These are phyloP conservation scores for Halteria grandinella DNA, from an alignment of 73 alveolate species.

Conservation along the genomic window DNA sequence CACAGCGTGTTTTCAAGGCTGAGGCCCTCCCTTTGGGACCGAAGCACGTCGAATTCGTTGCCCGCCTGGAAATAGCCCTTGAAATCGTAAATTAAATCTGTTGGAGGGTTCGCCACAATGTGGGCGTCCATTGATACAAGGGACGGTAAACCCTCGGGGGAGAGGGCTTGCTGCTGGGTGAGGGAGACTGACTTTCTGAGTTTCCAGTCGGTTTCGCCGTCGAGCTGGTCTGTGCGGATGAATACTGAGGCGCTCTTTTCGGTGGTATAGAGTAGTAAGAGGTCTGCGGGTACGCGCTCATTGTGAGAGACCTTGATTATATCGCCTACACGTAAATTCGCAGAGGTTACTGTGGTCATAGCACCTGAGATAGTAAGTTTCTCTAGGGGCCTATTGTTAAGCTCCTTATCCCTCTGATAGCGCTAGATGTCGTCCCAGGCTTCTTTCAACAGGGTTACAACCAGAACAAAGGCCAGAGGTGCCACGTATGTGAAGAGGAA, in stretches of 20 bases:
- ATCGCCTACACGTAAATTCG: slow-evolving; percentile 80
- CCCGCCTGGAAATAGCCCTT: slow-evolving; percentile 70
- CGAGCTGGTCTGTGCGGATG: slow-evolving; percentile 88
- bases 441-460: slow-evolving; percentile 91
- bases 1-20: slow-evolving; percentile 80
- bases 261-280: slow-evolving; percentile 85
- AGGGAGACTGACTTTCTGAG: slow-evolving; percentile 81
- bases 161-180: slow-evolving; percentile 61
- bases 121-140: slow-evolving; percentile 47
- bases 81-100: slow-evolving; percentile 77
- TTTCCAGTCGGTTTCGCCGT: slow-evolving; percentile 97
- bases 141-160: too few species aligned
- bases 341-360: slow-evolving; percentile 12
- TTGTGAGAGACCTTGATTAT: slow-evolving; percentile 76
- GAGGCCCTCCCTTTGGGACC: slow-evolving; percentile 82
- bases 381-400: slow-evolving; percentile 74
- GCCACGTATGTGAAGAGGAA: slow-evolving; percentile 89
- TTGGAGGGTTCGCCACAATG: slow-evolving; percentile 80
- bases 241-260: slow-evolving; percentile 82
- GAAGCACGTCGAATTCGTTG: slow-evolving; percentile 66
- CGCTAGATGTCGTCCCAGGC: slow-evolving; percentile 91
- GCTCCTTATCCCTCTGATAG: slow-evolving; percentile 85
- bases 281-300: slow-evolving; percentile 95
- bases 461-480: slow-evolving; percentile 91
- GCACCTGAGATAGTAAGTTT: slow-evolving; percentile 38